Evolutionary conservation across 202 grass and related monocot genomes (phyloP).

Genomic region (Digitaria exilis): DNA sequence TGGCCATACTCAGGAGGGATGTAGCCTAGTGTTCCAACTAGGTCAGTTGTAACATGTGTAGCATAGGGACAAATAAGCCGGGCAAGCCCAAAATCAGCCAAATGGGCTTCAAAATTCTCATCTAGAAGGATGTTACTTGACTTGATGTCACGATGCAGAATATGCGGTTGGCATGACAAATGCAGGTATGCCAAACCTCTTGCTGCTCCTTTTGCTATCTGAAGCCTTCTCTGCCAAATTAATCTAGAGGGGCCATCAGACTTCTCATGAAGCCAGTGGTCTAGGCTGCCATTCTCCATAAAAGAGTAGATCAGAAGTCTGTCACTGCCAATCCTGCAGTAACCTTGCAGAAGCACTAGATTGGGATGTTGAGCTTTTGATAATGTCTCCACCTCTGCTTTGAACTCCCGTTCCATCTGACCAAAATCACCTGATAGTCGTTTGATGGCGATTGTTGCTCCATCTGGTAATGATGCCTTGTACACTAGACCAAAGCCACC

Average conservation of each 20-base stretch:
- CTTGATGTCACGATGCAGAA: conserved; percentile 94
- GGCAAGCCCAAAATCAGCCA: conserved; percentile 98
- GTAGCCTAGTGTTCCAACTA: conserved; percentile 91
- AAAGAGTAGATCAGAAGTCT: conserved; percentile 91
- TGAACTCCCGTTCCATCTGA: conserved; percentile 97
- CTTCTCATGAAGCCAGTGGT: conserved; percentile 93
- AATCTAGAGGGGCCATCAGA: conserved; percentile 64
- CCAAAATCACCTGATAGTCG: conserved; percentile 88
- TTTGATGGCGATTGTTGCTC: conserved; percentile 76
- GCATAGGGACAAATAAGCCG: conserved; percentile 92
- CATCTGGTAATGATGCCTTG: conserved; percentile 81
- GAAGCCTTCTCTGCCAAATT: conserved; percentile 77
- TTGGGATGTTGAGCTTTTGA: conserved; percentile 90
- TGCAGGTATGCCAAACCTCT: conserved; percentile 87
- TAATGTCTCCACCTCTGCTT: conserved; percentile 91
- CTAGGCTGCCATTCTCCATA: conserved; percentile 98
- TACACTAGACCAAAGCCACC: conserved; percentile 96
- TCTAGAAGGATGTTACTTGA: conserved; percentile 97
- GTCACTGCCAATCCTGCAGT: conserved; percentile 83
- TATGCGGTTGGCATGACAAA: conserved; percentile 86
- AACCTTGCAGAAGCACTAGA: conserved; percentile 98
- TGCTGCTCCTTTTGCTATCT: conserved; percentile 81
- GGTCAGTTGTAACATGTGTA: conserved; percentile 94
- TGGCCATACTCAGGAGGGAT: conserved; percentile 96
- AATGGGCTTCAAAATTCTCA: conserved; percentile 82